Evolutionary conservation across 2,329 filamentous ascomycete species (phyloP).

Genomic region (Fusarium tanahbumbuense): DNA sequence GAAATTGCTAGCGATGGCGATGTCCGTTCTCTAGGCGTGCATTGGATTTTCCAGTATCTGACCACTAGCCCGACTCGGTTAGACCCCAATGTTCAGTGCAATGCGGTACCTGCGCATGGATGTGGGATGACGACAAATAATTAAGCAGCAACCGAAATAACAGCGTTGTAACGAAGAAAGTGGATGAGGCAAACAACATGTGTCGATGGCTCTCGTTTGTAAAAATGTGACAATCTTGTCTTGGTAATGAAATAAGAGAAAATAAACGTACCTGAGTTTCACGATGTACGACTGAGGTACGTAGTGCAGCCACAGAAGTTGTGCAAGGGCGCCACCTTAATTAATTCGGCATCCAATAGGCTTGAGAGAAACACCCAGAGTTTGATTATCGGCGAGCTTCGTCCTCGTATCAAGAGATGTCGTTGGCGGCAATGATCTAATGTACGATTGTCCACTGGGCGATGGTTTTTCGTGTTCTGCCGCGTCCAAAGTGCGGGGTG

Average conservation of each 20-base stretch:
- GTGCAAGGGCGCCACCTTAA: conserved; percentile 42
- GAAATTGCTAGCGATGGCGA: conserved; percentile 54
- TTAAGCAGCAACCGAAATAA: conserved; percentile 10
- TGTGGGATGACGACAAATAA: conserved; percentile 31
- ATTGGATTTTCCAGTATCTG: conserved; percentile 33
- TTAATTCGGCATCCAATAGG: conserved; percentile 40
- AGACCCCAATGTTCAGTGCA: conserved; percentile 30
- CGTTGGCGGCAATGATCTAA: conserved; percentile 21
- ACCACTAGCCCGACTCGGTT: conserved; percentile 41
- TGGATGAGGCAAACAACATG: background rate
- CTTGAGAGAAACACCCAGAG: conserved; percentile 26
- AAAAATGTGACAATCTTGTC: background rate
- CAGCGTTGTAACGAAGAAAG: conserved; percentile 12
- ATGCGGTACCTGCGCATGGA: conserved; percentile 44
- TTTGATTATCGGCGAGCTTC: conserved; percentile 39
- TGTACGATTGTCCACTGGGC: conserved; percentile 9
- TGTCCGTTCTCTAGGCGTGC: conserved; percentile 43
- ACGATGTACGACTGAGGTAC: conserved; percentile 29
- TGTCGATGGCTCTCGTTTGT: background rate
- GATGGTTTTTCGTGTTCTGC: conserved; percentile 10
- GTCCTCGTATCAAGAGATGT: conserved; percentile 34
- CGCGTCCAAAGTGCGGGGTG: conserved; percentile 22
- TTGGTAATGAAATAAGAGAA: conserved; percentile 2
- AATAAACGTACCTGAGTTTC: conserved; percentile 29
- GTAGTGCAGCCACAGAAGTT: conserved; percentile 42